Base-by-base conservation (phyloP, 495 filamentous ascomycete species). In the Acidomyces sp. region DNA sequence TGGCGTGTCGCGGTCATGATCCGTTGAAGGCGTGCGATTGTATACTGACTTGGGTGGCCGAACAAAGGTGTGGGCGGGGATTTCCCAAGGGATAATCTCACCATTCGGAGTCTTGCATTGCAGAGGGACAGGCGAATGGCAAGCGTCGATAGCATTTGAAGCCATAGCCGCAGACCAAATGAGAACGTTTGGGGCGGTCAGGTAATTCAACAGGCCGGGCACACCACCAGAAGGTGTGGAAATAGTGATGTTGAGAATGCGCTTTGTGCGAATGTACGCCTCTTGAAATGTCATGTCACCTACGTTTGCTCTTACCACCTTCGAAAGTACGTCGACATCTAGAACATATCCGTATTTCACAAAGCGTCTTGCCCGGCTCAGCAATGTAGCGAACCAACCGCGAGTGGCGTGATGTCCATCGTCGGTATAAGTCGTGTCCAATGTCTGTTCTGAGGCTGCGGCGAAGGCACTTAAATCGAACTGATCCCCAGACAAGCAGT, bases 101-200 rank as follows among this genome's bases (percentile, higher is more conserved):
- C 85, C 87, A 15, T 74, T 72, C 37, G 77, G 67, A 48, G 85
- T 78, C 60, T 93, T 93, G 67, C 85, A 92, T 49, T 82, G 72
- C 28, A 94, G 74, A 4, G 70, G 75, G 3, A 78, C 74, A 7
- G 79, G 71, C 43, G 64, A 70, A 55, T 82, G 80, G 36, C 82
- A 61, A 4, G 77, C 65, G 2, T 71, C 62, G 2, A 78, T 72
- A 16, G 80, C 82, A 53, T 93, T 96, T 28, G 87, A 94, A 25
- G 88, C 88, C 11, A 90, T 71, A 3, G 88, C 88, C 2, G 88
- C 88, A 6, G 88, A 90, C 83, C 86, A 88, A 51, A 96, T 83
- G 20, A 96, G 68, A 51, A 96, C 87, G 54, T 96, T 90, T 18
- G 88, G 88, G 10, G 88, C 83, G 11, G 88, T 96, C 36, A 96